Evolutionary conservation across 495 filamentous ascomycete genomes (phyloP).

Genomic region (Mycothermus thermophilus): DNA sequence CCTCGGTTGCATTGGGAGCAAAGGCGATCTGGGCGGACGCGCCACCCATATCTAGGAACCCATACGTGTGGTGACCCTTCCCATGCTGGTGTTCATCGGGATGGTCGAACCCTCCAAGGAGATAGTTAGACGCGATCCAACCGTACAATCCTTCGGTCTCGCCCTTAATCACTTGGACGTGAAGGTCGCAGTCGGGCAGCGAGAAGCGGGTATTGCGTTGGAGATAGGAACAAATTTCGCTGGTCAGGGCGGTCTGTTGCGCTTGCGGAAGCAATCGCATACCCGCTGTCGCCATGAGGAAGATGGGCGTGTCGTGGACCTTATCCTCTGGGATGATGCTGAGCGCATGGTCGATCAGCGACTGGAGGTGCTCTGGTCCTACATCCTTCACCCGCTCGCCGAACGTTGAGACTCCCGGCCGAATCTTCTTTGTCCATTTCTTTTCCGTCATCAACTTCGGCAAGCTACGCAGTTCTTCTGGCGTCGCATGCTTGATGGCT

Average conservation of each 20-base stretch:
- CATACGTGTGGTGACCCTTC: slow-evolving; percentile 89
- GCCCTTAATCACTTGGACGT: slow-evolving; percentile 93
- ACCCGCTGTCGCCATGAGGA: slow-evolving; percentile 91
- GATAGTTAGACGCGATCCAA: slow-evolving; percentile 98
- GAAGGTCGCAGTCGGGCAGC: slow-evolving; percentile 75
- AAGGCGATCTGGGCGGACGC: slow-evolving; percentile 97
- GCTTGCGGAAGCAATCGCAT: slow-evolving; percentile 74
- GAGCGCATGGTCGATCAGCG: slow-evolving; percentile 70
- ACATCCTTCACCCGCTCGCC: slow-evolving; percentile 61
- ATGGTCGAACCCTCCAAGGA: slow-evolving; percentile 85
- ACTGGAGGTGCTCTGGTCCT: slow-evolving; percentile 65
- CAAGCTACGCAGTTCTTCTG: slow-evolving; percentile 49
- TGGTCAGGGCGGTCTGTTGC: slow-evolving; percentile 56
- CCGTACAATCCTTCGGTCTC: slow-evolving; percentile 95
- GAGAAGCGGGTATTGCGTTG: slow-evolving; percentile 65
- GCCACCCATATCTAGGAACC: slow-evolving; percentile 96
- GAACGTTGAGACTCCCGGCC: slow-evolving; percentile 85
- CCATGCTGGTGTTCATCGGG: slow-evolving; percentile 57
- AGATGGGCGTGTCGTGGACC: slow-evolving; percentile 75
- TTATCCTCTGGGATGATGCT: slow-evolving; percentile 67
- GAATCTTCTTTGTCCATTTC: slow-evolving; percentile 85
- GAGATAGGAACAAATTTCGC: slow-evolving; percentile 73
- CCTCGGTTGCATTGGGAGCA: slow-evolving; percentile 84
- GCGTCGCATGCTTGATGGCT: slow-evolving; percentile 47
- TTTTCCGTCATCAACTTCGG: slow-evolving; percentile 72